Evolutionary conservation across 257 asterid genomes (phyloP).

Genomic region (Solanum corneliomulleri): DNA sequence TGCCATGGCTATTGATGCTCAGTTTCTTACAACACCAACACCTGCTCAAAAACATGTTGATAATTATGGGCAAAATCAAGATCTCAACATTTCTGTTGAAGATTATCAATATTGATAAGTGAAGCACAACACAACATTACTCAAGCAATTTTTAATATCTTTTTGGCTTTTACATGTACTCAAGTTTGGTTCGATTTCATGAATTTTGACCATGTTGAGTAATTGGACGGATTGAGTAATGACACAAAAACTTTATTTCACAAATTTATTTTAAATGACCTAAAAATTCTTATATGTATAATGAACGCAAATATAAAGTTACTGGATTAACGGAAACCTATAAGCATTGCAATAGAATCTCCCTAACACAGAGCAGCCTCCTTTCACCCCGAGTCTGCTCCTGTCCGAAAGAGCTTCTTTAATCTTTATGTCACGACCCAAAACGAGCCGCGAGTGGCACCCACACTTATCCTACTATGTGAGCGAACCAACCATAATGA

Average conservation of each 20-base stretch:
- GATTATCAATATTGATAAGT: constrained; percentile 28
- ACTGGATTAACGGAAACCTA: background rate
- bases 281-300: background rate
- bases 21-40: background rate
- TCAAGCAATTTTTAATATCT: no score
- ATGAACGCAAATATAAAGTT: background rate
- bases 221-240: background rate
- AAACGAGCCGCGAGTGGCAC: no score
- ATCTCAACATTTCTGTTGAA: constrained; percentile 37
- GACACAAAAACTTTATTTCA: no score
- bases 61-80: background rate
- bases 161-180: background rate
- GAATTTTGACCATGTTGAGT: background rate
- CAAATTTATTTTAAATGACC: no score
- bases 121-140: background rate
- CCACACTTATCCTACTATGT: no score
- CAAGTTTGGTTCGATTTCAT: background rate
- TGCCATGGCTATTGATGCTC: constrained; percentile 85
- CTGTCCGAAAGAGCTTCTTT: no score
- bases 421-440: no score
- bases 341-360: background rate
- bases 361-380: background rate
- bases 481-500: no score
- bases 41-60: background rate
- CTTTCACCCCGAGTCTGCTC: no score